Base-by-base conservation (phyloP, 2,329 filamentous ascomycete species). In the Phialophora expanda region DNA sequence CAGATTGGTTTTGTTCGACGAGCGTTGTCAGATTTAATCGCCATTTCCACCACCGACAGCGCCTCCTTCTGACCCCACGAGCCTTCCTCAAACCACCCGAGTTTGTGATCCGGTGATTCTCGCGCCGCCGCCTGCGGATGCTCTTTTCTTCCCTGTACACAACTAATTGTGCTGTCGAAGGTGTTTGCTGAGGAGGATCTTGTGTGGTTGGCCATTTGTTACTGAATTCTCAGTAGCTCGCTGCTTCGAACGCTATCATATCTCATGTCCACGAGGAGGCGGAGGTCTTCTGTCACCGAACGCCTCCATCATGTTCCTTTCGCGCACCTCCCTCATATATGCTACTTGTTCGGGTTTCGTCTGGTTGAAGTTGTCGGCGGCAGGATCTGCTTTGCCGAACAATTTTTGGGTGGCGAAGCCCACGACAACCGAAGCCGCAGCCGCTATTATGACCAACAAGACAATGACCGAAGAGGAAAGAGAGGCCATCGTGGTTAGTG, bases 241-340 rank as follows among this genome's bases (percentile, higher is more conserved):
- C 38, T 44, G 14, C 38, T 11, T 7, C 17, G 26, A 11, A 34
- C 6, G 8, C 2, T 14, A 2, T 61, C 44, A 61, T 56, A 30
- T 32, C 38, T 55, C 50, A 14, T 44, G 24, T 26, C 32, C 44
- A 46, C 55, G 34, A 22, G 12, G 60, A 48, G 46, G 38, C 6
- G 20, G 17, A n/a, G 48, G 62, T 17, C 56, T 65, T 24, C 34
- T 46, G 14, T 69, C 67, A 14, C 57, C 54, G 30, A 63, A 65
- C 3, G 61, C 53, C n/a, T 32, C 28, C 63, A 64, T 62, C 26
- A 64, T 55, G 24, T 60, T 62, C 28, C 67, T 63, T 11, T 48
- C 14, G 22, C 67, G 62, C 3, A 69, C 62, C 38, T 69, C 67
- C 50, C 67, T 66, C 65, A 66, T 65, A 41, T 67, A 69, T 41